Evolutionary conservation across 805 yeast species (phyloP).

Genomic region (Ogataea minuta): DNA sequence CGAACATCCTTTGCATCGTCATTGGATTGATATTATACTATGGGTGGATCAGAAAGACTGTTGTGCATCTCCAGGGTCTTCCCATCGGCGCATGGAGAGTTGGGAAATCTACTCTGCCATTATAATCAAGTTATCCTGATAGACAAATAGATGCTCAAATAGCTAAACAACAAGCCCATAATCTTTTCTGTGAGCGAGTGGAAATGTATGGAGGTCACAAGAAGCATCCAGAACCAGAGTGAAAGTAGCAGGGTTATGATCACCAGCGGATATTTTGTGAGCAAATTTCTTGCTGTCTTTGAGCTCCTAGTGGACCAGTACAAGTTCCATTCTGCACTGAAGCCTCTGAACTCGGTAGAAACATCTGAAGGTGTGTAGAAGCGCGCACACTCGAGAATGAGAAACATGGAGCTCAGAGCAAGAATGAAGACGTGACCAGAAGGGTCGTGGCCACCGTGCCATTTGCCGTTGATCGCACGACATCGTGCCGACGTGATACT

Average conservation of each 20-base stretch:
- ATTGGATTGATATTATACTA: slow-evolving; percentile 66
- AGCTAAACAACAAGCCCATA: slow-evolving; percentile 66
- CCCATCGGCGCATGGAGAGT: slow-evolving; percentile 81
- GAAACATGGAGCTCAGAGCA: slow-evolving; percentile 59
- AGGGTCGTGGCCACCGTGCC: slow-evolving; percentile 94
- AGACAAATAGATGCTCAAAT: slow-evolving; percentile 40
- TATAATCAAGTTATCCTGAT: slow-evolving; percentile 3
- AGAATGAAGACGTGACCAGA: slow-evolving; percentile 89
- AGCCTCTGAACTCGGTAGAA: slow-evolving; percentile 6
- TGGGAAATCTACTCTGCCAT: slow-evolving; percentile 18
- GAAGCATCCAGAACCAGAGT: slow-evolving; percentile 84
- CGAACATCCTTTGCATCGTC: slow-evolving; percentile 68
- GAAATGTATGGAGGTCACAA: slow-evolving; percentile 81
- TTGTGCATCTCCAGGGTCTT: slow-evolving; percentile 62
- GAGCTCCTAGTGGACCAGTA: slow-evolving; percentile 1
- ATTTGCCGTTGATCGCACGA: slow-evolving; percentile 58
- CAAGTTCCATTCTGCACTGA: slow-evolving; percentile 1
- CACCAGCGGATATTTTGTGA: slow-evolving; percentile 25
- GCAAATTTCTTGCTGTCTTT: slow-evolving; percentile 8
- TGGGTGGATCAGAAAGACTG: slow-evolving; percentile 62
- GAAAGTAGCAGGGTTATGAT: slow-evolving; percentile 36
- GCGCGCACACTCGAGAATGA: slow-evolving; percentile 58
- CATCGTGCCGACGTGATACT: slow-evolving; percentile 41
- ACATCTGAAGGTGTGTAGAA: slow-evolving; percentile 19
- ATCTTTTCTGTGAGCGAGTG: slow-evolving; percentile 77